Conservation (phyloP, 305 asterid genomes). For the Fraxinus ornus region DNA sequence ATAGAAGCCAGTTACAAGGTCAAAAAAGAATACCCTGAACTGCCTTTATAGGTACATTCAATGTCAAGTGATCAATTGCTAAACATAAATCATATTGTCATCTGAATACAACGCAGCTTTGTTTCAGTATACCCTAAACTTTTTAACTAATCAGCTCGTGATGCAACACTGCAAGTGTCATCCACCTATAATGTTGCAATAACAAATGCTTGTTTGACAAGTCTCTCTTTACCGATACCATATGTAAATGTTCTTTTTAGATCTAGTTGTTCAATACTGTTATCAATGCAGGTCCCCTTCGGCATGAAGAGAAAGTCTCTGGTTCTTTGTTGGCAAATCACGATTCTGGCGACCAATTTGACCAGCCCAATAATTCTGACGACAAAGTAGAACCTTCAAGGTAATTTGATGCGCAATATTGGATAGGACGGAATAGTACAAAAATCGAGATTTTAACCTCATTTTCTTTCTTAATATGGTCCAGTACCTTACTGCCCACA, state of each 20-base stretch:
- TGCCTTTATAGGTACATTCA: background rate
- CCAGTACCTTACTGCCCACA: background rate
- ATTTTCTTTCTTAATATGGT: background rate
- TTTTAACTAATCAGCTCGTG: background rate
- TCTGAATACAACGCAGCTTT: background rate
- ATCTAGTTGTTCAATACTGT: constrained; percentile 10
- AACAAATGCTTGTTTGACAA: background rate
- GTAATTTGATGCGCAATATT: background rate
- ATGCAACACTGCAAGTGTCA: background rate
- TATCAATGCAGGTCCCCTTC: constrained; percentile 22
- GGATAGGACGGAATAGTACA: background rate
- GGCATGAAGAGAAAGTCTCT: constrained; percentile 20
- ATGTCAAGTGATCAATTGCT: background rate
- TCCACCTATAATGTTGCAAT: background rate
- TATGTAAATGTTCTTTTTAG: background rate
- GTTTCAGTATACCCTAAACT: background rate
- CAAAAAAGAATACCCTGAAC: background rate
- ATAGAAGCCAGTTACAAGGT: background rate
- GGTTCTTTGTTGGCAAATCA: constrained; percentile 28
- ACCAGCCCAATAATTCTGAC: constrained; percentile 6
- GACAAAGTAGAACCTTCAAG: constrained; percentile 29
- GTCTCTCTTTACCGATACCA: background rate
- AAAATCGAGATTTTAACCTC: background rate
- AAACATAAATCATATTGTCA: background rate
- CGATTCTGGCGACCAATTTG: constrained; percentile 21